Percentiles rank a stretch among this genome's conserved stretches.
These are phyloP conservation scores for Phytophthora sp. DNA, from an alignment of 352 stramenopile species.

Conservation along the genomic window DNA sequence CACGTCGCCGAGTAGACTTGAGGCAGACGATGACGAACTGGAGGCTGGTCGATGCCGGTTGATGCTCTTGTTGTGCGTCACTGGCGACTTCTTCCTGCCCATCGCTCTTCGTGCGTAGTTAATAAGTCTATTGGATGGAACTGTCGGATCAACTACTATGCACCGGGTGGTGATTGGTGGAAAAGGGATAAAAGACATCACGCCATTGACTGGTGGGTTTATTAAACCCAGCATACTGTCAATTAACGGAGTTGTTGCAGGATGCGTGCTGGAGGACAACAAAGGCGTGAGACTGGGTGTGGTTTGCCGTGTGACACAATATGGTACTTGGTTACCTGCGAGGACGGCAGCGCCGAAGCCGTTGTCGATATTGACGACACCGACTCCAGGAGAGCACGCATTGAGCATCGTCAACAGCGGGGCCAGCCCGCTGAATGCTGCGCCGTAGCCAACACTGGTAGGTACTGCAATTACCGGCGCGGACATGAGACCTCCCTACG, in stretches of 20 bases:
- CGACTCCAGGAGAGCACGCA: slow-evolving; percentile 96
- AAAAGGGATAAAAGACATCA: background rate
- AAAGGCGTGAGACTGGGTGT: slow-evolving; percentile 6
- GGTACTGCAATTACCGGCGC: slow-evolving; percentile 90
- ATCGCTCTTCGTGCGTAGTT: slow-evolving; percentile 11
- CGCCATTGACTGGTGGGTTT: slow-evolving; percentile 16
- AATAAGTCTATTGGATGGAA: slow-evolving; percentile 10
- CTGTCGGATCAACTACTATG: background rate
- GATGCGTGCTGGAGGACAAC: slow-evolving; percentile 36
- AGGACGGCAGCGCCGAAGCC: slow-evolving; percentile 96
- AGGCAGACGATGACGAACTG: slow-evolving; percentile 5
- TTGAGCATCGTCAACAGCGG: slow-evolving; percentile 98
- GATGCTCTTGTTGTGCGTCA: slow-evolving; percentile 42
- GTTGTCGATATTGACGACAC: slow-evolving; percentile 99
- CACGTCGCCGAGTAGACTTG: background rate
- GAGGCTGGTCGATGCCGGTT: slow-evolving; percentile 5
- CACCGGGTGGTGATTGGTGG: slow-evolving; percentile 14
- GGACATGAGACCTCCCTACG: slow-evolving; percentile 78
- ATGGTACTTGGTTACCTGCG: slow-evolving; percentile 73
- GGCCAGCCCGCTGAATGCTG: slow-evolving; percentile 90
- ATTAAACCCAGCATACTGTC: background rate
- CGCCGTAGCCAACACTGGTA: slow-evolving; percentile 93
- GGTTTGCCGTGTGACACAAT: background rate
- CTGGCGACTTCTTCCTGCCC: slow-evolving; percentile 43
- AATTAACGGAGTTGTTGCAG: slow-evolving; percentile 32